Conservation (phyloP, 345 rosid species). For the Eucalyptus lansdowneana region DNA sequence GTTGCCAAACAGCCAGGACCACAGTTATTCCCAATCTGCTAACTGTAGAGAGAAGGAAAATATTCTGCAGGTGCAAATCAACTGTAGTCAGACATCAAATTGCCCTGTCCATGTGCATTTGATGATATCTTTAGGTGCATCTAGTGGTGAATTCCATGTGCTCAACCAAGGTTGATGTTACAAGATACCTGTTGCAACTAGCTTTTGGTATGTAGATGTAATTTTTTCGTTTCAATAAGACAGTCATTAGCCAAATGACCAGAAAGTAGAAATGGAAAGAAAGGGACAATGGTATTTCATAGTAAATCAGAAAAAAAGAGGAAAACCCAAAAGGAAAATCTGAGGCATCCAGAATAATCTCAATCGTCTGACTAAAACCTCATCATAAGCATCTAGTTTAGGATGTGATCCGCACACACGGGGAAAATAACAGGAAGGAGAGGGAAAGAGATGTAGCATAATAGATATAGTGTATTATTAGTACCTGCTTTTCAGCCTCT, state of each 20-base stretch:
- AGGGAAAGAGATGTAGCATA: background rate
- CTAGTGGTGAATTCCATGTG: background rate
- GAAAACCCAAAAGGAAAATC: background rate
- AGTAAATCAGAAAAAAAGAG: background rate
- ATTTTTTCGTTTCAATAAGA: background rate
- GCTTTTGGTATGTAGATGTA: background rate
- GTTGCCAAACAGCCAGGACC: background rate
- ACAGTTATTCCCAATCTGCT: background rate
- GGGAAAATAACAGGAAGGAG: background rate
- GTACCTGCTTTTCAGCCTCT: conserved; percentile 67
- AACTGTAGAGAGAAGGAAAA: background rate
- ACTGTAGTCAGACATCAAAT: background rate
- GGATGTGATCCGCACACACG: background rate
- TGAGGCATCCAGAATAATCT: background rate
- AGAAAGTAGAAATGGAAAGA: background rate
- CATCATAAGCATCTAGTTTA: background rate
- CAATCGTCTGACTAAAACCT: background rate
- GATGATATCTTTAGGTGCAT: background rate
- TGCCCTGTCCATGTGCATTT: background rate
- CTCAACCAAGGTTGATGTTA: background rate
- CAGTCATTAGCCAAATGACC: background rate
- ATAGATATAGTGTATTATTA: background rate
- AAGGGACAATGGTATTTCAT: background rate
- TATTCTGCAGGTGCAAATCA: background rate
- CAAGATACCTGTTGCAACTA: background rate